A percentile compares a stretch with the other conserved stretches of the same genome.
These are phyloP conservation scores for Curvularia spicifera DNA, from an alignment of 2,329 filamentous ascomycete species.

Conservation along the genomic window DNA sequence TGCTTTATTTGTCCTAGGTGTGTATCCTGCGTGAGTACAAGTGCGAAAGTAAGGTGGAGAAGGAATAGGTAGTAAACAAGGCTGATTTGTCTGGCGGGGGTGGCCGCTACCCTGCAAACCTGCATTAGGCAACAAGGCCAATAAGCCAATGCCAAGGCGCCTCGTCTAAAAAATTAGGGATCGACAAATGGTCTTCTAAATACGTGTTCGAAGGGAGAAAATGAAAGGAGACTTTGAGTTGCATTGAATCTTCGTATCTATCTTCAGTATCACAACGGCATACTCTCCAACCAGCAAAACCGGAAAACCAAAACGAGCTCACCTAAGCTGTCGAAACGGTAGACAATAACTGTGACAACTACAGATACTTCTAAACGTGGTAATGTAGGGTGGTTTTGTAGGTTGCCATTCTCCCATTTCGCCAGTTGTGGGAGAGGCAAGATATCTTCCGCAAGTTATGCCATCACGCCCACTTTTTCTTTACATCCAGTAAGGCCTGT, in stretches of 20 bases:
- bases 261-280: too few relatives aligned
- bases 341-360: too few relatives aligned
- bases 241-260: not conserved
- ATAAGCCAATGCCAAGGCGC: not conserved
- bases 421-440: not conserved
- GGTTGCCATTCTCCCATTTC: not conserved
- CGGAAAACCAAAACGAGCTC: too few relatives aligned
- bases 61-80: not conserved
- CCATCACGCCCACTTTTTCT: not conserved
- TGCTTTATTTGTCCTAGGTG: too few relatives aligned
- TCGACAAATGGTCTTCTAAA: not conserved
- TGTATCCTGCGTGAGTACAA: too few relatives aligned
- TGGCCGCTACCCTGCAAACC: not conserved
- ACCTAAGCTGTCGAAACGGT: too few relatives aligned
- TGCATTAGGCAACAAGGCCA: not conserved
- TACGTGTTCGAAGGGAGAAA: not conserved
- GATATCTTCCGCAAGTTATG: too few relatives aligned
- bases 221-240: not conserved
- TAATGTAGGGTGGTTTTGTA: too few relatives aligned
- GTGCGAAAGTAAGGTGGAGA: too few relatives aligned
- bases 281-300: too few relatives aligned
- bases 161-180: not conserved
- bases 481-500: not conserved
- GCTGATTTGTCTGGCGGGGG: not conserved
- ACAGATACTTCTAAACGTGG: too few relatives aligned